Evolutionary conservation across 73 alveolate genomes (phyloP), one percentile per base, ranked within the genome.

Genomic region (Blepharisma japonicum): DNA sequence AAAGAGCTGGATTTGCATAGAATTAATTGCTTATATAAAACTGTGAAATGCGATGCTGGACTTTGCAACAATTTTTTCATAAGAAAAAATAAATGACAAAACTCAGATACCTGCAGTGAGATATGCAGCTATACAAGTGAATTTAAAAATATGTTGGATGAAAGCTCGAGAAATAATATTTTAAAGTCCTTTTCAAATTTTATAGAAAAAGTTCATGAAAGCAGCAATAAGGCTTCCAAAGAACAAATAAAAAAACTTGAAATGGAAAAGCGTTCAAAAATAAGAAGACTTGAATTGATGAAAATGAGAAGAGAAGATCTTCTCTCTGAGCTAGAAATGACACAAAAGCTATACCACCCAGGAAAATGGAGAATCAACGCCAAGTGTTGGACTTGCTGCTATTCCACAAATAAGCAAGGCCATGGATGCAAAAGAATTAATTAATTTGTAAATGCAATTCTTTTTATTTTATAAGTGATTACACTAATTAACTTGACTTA

Each of bases 291-390:
- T 61, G 74, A 61, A 61, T 2, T 14, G 39, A 14, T 18, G 2
- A 32, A 32, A 32, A 32, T 32, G 42, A 25, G 38, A 2, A 61
- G 23, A 25, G 74, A 61, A 25, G 18, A 25, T 8, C n/a, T 61
- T 61, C 47, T 14, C n/a, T 14, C 18, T 8, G 74, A 61, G 14
- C 11, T 61, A 0, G 11, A 18, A 9, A 9, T 39, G 14, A 20
- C 47, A 39, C 49, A 2, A 14, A 61, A 61, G 2, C 18, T 39
- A 14, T 25, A 25, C 14, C 74, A 61, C 23, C 74, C 74, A 2
- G 74, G 74, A 25, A 61, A 61, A 39, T 61, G 74, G 74, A 61
- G 23, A 14, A 2, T 61, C 2, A 61, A 25, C 2, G 23, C 49
- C 18, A 18, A 18, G 3, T 14, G 23, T 2, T 61, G 74, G 74